Percentiles rank a stretch among this genome's conserved stretches.
Conservation (phyloP, 768 basidiomycete species). For the Sarcodon aspratus region DNA sequence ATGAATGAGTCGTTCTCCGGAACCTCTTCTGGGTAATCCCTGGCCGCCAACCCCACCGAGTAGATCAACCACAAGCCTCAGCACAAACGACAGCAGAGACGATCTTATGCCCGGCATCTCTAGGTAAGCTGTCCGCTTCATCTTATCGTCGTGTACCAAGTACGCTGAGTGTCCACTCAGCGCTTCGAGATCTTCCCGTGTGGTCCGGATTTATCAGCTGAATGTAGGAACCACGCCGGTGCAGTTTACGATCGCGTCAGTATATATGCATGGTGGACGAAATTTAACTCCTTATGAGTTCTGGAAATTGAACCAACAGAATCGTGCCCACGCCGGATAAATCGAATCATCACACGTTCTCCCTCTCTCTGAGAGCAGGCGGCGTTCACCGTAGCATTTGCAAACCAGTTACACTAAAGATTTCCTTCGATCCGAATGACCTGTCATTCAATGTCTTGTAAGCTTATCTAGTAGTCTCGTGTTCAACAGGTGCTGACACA, state of each 20-base stretch:
- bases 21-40: too few species aligned
- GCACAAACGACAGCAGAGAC: too few species aligned
- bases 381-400: constrained; percentile 43
- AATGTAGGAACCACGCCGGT: background rate
- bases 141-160: too few species aligned
- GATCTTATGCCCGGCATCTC: too few species aligned
- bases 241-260: constrained; percentile 6
- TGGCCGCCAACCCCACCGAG: too few species aligned
- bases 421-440: constrained; percentile 40
- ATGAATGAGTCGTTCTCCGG: too few species aligned
- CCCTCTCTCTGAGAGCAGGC: constrained; percentile 41
- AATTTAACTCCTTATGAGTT: background rate
- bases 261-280: background rate
- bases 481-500: background rate
- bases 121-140: too few species aligned
- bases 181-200: too few species aligned
- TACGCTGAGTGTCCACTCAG: too few species aligned
- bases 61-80: too few species aligned
- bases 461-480: constrained; percentile 10
- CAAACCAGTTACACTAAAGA: constrained; percentile 31
- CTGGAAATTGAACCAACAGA: constrained; percentile 6
- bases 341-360: constrained; percentile 34
- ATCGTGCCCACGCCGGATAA: constrained; percentile 16
- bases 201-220: background rate
- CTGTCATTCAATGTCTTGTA: constrained; percentile 58